These are phyloP conservation scores for Mortierella claussenii DNA, from an alignment of 192 early-diverging fungal species.

Conservation along the genomic window DNA sequence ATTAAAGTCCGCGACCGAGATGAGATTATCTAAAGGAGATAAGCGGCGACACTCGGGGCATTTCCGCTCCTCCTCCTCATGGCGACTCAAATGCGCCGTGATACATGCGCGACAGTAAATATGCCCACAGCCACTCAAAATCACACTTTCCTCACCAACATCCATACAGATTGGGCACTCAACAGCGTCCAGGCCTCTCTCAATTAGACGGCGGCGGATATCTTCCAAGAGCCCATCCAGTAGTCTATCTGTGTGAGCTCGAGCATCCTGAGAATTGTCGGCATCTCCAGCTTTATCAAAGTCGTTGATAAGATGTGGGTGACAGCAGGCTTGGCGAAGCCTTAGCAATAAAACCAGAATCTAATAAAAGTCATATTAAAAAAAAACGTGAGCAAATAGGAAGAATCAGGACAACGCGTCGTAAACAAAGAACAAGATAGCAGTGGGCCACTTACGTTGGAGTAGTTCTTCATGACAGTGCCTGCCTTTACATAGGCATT, in stretches of 20 bases:
- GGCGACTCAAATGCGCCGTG: slow-evolving; percentile 31
- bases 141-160: slow-evolving; percentile 42
- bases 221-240: slow-evolving; percentile 35
- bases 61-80: slow-evolving; percentile 42
- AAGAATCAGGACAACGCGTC: neutral
- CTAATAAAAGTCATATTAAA: slow-evolving; percentile 10
- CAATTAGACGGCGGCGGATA: slow-evolving; percentile 29
- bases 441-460: slow-evolving; percentile 50
- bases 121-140: slow-evolving; percentile 41
- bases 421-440: neutral
- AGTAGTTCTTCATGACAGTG: slow-evolving; percentile 66
- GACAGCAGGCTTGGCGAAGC: slow-evolving; percentile 65
- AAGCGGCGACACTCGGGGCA: slow-evolving; percentile 38
- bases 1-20: slow-evolving; percentile 42
- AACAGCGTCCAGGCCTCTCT: slow-evolving; percentile 30
- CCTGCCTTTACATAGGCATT: slow-evolving; percentile 59
- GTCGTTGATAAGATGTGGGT: slow-evolving; percentile 59
- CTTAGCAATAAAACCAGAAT: slow-evolving; percentile 60
- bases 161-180: slow-evolving; percentile 57
- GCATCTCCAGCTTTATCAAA: slow-evolving; percentile 27
- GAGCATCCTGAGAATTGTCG: neutral
- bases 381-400: neutral
- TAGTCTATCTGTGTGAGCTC: slow-evolving; percentile 13
- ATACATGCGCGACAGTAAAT: slow-evolving; percentile 52
- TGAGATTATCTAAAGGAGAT: slow-evolving; percentile 11